Evolutionary conservation across 108 stramenopile genomes (phyloP).

Genomic region (Cyclostephanos invisitatus): DNA sequence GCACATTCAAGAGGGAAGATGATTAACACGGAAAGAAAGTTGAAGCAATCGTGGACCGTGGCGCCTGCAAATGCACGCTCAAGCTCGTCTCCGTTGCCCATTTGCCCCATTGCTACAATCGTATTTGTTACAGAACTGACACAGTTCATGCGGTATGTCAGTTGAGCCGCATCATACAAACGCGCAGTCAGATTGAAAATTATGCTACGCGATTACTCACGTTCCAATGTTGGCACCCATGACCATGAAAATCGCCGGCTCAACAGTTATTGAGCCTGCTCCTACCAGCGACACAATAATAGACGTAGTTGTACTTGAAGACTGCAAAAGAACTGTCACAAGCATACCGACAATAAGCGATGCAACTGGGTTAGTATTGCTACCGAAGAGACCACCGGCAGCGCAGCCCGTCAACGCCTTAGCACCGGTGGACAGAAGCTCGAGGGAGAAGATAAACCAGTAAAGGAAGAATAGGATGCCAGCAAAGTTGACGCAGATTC

Average conservation of each 20-base stretch:
- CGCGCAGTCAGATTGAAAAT: background rate
- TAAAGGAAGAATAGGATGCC: slow-evolving; percentile 81
- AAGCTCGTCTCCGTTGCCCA: slow-evolving; percentile 84
- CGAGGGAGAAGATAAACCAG: slow-evolving; percentile 87
- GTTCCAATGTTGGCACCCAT: slow-evolving; percentile 94
- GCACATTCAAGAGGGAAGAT: slow-evolving; percentile 80
- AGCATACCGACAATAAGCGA: slow-evolving; percentile 84
- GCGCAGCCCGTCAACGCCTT: slow-evolving; percentile 84
- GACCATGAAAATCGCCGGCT: slow-evolving; percentile 82
- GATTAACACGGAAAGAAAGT: slow-evolving; percentile 80
- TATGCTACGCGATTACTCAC: slow-evolving; percentile 43
- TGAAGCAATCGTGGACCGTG: slow-evolving; percentile 93
- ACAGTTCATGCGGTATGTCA: background rate
- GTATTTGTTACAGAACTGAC: slow-evolving; percentile 54
- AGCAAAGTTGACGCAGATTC: slow-evolving; percentile 52
- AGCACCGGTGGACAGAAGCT: slow-evolving; percentile 75
- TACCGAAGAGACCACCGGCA: slow-evolving; percentile 79
- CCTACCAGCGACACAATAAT: slow-evolving; percentile 86
- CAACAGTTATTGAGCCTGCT: slow-evolving; percentile 60
- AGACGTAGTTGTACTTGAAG: slow-evolving; percentile 87
- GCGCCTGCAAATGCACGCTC: slow-evolving; percentile 91
- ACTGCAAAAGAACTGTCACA: slow-evolving; percentile 84
- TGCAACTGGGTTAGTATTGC: slow-evolving; percentile 85
- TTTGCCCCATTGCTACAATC: slow-evolving; percentile 86
- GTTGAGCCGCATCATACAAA: background rate